Percentiles rank a stretch among this genome's conserved stretches.
phyloP scores from a whole-genome alignment of 495 filamentous ascomycete genomes.

The Sphaerosporella brunnea region DNA sequence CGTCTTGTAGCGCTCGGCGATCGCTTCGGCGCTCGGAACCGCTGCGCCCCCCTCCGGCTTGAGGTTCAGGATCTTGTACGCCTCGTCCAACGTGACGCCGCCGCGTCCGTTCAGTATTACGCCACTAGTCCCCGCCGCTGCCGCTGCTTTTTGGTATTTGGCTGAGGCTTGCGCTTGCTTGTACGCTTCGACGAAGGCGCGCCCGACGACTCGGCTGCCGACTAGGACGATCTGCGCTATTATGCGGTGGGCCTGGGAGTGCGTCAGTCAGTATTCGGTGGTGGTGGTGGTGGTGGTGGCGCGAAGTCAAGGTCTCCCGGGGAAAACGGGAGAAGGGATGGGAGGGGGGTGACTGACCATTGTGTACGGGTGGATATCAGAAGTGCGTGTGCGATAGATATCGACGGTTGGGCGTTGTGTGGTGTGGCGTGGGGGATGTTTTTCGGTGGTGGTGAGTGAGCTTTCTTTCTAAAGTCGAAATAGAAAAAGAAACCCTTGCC shows the following conservation, averaged over 20 bases:
- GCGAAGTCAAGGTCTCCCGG: too few relatives aligned
- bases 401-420: too few relatives aligned
- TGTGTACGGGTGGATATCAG: too few relatives aligned
- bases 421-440: too few relatives aligned
- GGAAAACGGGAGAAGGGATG: too few relatives aligned
- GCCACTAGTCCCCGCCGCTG: slow-evolving; percentile 27
- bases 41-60: slow-evolving; percentile 57
- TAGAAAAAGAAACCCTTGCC: too few relatives aligned
- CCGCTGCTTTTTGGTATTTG: slow-evolving; percentile 52
- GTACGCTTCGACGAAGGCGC: slow-evolving; percentile 81
- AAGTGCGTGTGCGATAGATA: too few relatives aligned
- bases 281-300: too few relatives aligned
- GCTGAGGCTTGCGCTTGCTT: slow-evolving; percentile 75
- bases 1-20: slow-evolving; percentile 79
- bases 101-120: slow-evolving; percentile 39
- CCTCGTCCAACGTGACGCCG: slow-evolving; percentile 82
- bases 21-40: slow-evolving; percentile 53
- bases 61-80: slow-evolving; percentile 93
- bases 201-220: slow-evolving; percentile 76
- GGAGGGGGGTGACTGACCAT: too few relatives aligned
- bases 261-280: too few relatives aligned
- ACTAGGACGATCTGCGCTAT: slow-evolving; percentile 82
- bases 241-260: slow-evolving; percentile 69
- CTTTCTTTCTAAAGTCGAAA: too few relatives aligned
- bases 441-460: too few relatives aligned